Conservation (phyloP, 2,329 filamentous ascomycete genomes). For the Aspergillus neoniger region DNA sequence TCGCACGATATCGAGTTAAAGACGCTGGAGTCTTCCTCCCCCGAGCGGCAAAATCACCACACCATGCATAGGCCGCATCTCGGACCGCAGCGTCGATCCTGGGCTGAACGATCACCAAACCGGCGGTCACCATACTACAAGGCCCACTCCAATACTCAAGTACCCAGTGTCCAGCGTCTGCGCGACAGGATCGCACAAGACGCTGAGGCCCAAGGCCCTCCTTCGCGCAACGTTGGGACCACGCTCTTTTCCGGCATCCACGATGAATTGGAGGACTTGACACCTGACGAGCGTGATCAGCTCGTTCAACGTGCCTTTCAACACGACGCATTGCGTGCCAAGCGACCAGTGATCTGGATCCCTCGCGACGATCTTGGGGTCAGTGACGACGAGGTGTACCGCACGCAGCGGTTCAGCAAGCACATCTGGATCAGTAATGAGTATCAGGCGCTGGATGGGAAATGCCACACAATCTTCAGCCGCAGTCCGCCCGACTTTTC, state of each 20-base stretch:
- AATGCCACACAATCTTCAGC: slow-evolving; percentile 79
- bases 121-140: slow-evolving; percentile 45
- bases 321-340: slow-evolving; percentile 81
- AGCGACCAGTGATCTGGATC: slow-evolving; percentile 89
- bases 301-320: slow-evolving; percentile 87
- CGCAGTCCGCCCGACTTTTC: slow-evolving; percentile 87
- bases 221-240: slow-evolving; percentile 65
- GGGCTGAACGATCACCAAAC: slow-evolving; percentile 47
- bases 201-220: slow-evolving; percentile 67
- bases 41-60: slow-evolving; percentile 19
- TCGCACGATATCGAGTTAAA: slow-evolving; percentile 54
- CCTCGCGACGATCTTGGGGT: slow-evolving; percentile 87
- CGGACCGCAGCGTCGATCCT: slow-evolving; percentile 38
- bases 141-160: slow-evolving; percentile 33
- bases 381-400: slow-evolving; percentile 83
- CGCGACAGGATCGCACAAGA: slow-evolving; percentile 52
- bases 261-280: slow-evolving; percentile 93
- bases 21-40: slow-evolving; percentile 33
- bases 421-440: slow-evolving; percentile 92
- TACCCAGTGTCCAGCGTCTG: slow-evolving; percentile 36
- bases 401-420: slow-evolving; percentile 74
- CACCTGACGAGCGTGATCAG: slow-evolving; percentile 81
- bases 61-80: slow-evolving; percentile 26
- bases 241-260: slow-evolving; percentile 84
- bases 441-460: slow-evolving; percentile 82